Evolutionary conservation across 768 basidiomycete species (phyloP), one percentile per base, ranked within the genome.

Genomic region (Naganishia randhawae): DNA sequence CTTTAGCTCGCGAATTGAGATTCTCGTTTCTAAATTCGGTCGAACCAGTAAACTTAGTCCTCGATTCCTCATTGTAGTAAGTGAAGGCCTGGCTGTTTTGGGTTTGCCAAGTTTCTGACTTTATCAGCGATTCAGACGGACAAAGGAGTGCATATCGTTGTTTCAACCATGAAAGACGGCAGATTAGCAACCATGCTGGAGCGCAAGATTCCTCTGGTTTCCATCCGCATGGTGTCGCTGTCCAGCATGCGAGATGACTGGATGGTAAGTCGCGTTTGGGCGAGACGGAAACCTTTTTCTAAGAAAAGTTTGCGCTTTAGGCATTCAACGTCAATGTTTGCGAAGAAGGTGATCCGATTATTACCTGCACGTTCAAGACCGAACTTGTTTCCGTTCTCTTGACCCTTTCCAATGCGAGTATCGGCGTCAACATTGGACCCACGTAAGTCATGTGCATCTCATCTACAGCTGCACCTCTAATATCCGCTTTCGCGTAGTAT

Each of bases 351-450:
- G 96, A 99, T 76, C 93, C 95, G 0, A 83, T 97, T 67, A 84
- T 99, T 76, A 89, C 86, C 71, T 93, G 90, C 73, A 84, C 87
- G 71, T 94, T 98, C 86, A 99, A 99, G 85, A 98, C 96, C 0
- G 96, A 99, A 77, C 83, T 99, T 63, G 84, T 87, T 17, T 85
- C 91, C 19, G 87, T 89, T 73, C 84, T 99, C 37, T 82, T 94
- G 66, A 88, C 88, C 63, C 81, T 91, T 55, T 93, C 92, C 0
- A 87, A 88, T 73, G 89, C 87, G 0, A 86, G 85, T 69, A 85
- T 92, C 64, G 87, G 82, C 71, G 81, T 98, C 41, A 77, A 85
- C 55, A 86, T 97, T 71, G 85, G 85, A 0, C 89, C 93, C 19
- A 85, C 84, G 93, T 95, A 77, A 73, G 91, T 81, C 41, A 19